A percentile compares a stretch with the other conserved stretches of the same genome.
Conservation (phyloP, 2,329 filamentous ascomycete genomes). For the Coniochaeta sp. region DNA sequence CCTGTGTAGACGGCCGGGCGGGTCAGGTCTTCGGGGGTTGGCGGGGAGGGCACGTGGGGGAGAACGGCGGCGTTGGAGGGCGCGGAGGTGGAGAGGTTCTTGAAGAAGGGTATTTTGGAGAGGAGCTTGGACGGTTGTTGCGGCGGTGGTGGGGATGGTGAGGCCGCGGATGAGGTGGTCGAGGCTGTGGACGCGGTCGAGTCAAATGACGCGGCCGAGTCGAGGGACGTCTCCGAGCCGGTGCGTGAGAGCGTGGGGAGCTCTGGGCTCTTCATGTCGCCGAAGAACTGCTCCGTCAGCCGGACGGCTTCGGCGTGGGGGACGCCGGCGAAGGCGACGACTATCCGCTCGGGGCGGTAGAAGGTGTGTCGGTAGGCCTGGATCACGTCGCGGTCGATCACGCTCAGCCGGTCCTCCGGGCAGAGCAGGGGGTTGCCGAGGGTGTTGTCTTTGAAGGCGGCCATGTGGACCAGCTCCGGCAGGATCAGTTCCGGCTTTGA, state of each 20-base stretch:
- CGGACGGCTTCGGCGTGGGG: slow-evolving; percentile 72
- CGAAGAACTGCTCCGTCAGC: slow-evolving; percentile 80
- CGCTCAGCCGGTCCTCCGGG: slow-evolving; percentile 69
- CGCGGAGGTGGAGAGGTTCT: slow-evolving; percentile 65
- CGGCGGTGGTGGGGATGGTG: slow-evolving; percentile 30
- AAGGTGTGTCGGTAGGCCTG: slow-evolving; percentile 75
- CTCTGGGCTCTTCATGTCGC: slow-evolving; percentile 66
- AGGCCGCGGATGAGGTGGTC: slow-evolving; percentile 24
- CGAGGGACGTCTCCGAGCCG: slow-evolving; percentile 51
- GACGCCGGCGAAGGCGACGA: slow-evolving; percentile 91
- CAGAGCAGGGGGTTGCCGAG: slow-evolving; percentile 90
- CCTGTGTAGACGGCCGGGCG: slow-evolving; percentile 80
- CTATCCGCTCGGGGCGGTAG: slow-evolving; percentile 83
- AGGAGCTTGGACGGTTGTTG: slow-evolving; percentile 58
- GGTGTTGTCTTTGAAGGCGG: slow-evolving; percentile 93
- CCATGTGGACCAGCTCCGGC: slow-evolving; percentile 90
- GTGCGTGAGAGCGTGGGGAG: slow-evolving; percentile 41
- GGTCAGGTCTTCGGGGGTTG: slow-evolving; percentile 47
- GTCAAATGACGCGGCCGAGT: slow-evolving; percentile 16
- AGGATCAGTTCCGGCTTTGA: slow-evolving; percentile 93
- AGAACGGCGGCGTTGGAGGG: slow-evolving; percentile 83
- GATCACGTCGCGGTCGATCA: slow-evolving; percentile 69
- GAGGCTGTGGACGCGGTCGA: slow-evolving; percentile 24
- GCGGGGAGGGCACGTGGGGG: slow-evolving; percentile 32
- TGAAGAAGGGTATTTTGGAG: slow-evolving; percentile 73